Evolutionary conservation across 2,329 filamentous ascomycete species (phyloP).

Genomic region (Cladosporium halotolerans): DNA sequence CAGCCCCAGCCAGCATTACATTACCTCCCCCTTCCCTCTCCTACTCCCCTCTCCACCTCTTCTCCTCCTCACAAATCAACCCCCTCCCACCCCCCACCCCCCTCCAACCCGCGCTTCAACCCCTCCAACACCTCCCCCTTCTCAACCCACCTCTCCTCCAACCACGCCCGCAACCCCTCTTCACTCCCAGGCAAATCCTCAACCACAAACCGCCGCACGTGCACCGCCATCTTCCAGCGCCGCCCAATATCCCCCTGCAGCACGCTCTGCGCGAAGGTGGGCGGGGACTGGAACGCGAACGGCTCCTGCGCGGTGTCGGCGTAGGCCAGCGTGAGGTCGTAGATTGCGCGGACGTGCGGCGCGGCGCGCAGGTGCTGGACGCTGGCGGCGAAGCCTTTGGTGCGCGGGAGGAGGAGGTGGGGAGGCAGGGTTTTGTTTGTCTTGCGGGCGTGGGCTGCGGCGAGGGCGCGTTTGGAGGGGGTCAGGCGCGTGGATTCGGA

Average conservation of each 20-base stretch:
- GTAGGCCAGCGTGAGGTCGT: slow-evolving; percentile 36
- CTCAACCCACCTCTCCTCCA: slow-evolving; percentile 32
- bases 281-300: slow-evolving; percentile 26
- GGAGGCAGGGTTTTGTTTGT: slow-evolving; percentile 47
- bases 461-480: slow-evolving; percentile 45
- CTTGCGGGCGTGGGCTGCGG: slow-evolving; percentile 47
- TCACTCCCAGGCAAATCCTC: slow-evolving; percentile 24
- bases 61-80: neutral
- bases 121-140: slow-evolving; percentile 31
- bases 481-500: slow-evolving; percentile 59
- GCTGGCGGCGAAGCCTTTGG: slow-evolving; percentile 55
- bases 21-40: neutral
- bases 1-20: neutral
- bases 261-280: slow-evolving; percentile 29
- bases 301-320: slow-evolving; percentile 15
- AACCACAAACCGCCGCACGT: slow-evolving; percentile 29
- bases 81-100: slow-evolving; percentile 1
- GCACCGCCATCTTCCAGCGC: slow-evolving; percentile 28
- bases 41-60: neutral
- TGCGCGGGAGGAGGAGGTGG: slow-evolving; percentile 55
- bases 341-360: slow-evolving; percentile 32
- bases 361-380: slow-evolving; percentile 46
- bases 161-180: slow-evolving; percentile 29
- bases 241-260: slow-evolving; percentile 19
- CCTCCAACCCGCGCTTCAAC: slow-evolving; percentile 11